Evolutionary conservation across 495 filamentous ascomycete species (phyloP).

Genomic region (Trichocladium uniseriatum): DNA sequence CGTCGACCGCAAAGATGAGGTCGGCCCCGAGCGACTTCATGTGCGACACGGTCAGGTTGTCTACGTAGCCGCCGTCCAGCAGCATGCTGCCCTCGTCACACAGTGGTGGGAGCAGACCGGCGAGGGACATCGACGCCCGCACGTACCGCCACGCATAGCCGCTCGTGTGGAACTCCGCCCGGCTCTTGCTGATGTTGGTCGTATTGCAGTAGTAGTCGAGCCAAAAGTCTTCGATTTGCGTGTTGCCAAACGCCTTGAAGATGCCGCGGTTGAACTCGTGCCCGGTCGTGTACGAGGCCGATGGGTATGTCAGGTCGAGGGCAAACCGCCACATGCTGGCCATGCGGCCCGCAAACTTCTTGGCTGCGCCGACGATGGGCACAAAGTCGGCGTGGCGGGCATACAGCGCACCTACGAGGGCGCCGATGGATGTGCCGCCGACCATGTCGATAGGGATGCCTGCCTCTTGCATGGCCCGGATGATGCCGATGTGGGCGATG

Average conservation of each 20-base stretch:
- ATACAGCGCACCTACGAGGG: conserved; percentile 92
- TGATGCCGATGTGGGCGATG: conserved; percentile 85
- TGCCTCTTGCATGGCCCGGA: conserved; percentile 89
- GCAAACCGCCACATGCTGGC: conserved; percentile 96
- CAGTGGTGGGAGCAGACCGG: conserved; percentile 82
- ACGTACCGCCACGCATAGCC: conserved; percentile 97
- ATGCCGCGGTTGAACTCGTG: conserved; percentile 99
- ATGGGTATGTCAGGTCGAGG: conserved; percentile 90
- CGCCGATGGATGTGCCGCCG: conserved; percentile 94
- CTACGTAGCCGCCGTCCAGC: conserved; percentile 90
- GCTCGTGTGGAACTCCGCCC: conserved; percentile 82
- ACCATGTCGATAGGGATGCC: conserved; percentile 95
- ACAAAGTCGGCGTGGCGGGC: conserved; percentile 94
- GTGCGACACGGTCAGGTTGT: conserved; percentile 92
- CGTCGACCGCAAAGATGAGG: conserved; percentile 91
- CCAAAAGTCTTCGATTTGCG: conserved; percentile 98
- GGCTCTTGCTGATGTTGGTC: conserved; percentile 87
- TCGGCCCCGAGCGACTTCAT: conserved; percentile 93
- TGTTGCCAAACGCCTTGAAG: conserved; percentile 94
- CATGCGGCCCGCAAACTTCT: conserved; percentile 96
- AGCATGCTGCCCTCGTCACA: conserved; percentile 97
- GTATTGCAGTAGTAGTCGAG: conserved; percentile 98
- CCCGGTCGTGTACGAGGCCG: conserved; percentile 89
- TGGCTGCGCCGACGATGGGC: conserved; percentile 89
- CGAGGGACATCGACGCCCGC: conserved; percentile 89